Conservation (phyloP, 805 yeast species). For the Yarrowia sp. region DNA sequence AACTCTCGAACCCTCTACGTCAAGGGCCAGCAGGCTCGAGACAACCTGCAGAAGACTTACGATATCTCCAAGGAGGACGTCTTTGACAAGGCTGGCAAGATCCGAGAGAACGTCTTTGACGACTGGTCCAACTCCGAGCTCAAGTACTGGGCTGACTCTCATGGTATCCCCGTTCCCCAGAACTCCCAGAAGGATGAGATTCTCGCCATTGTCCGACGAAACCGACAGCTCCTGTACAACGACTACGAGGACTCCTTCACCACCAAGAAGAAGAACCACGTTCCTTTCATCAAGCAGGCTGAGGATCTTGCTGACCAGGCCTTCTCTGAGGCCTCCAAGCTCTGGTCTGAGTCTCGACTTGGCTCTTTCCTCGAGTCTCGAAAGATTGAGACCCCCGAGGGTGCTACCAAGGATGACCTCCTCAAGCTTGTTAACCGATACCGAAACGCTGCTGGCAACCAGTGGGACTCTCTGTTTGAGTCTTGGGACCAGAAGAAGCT, state of each 20-base stretch:
- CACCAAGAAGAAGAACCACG: conserved; percentile 29
- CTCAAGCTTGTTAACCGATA: conserved; percentile 46
- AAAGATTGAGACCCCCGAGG: conserved; percentile 38
- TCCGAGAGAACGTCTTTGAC: conserved; percentile 43
- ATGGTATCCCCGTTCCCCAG: conserved; percentile 37
- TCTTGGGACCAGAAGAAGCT: conserved; percentile 54
- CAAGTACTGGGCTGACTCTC: conserved; percentile 45
- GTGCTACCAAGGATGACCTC: conserved; percentile 42
- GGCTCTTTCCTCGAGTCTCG: conserved; percentile 41
- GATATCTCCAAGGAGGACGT: conserved; percentile 38
- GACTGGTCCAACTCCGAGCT: conserved; percentile 46
- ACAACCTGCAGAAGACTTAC: conserved; percentile 38
- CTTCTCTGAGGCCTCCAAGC: conserved; percentile 33
- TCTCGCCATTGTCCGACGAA: conserved; percentile 36
- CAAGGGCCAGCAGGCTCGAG: conserved; percentile 34
- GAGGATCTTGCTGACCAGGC: conserved; percentile 30
- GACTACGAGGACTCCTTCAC: conserved; percentile 30
- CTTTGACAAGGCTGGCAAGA: conserved; percentile 41
- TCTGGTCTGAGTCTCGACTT: conserved; percentile 41
- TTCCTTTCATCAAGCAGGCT: conserved; percentile 31
- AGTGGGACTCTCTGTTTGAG: conserved; percentile 52
- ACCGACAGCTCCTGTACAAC: conserved; percentile 38
- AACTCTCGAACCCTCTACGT: conserved; percentile 33
- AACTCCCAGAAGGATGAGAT: conserved; percentile 31
- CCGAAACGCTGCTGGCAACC: conserved; percentile 40